Evolutionary conservation across 495 filamentous ascomycete genomes (phyloP), one percentile per base, ranked within the genome.

Genomic region (Clohesyomyces aquaticus): DNA sequence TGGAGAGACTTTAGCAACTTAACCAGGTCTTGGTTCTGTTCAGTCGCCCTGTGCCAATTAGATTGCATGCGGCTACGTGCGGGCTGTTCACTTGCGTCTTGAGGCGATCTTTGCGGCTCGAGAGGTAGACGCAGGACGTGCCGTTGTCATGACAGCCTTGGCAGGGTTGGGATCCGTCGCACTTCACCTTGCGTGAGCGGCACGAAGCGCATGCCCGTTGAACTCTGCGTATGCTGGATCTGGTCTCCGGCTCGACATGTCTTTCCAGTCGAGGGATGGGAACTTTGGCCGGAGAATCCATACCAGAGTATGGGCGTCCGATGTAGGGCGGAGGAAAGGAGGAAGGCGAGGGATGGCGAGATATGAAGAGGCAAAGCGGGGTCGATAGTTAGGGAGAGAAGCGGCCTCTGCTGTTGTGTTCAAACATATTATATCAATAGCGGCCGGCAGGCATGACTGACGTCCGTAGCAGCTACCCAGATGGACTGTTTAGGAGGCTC

Each of bases 141-240:
- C 77, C 76, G 28, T 78, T 79, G 46, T 82, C 79, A 43, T 74
- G 68, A 61, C 85, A 87, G 58, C 85, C 82, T 35, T 78, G 74
- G 56, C 85, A 87, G 48, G 81, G 82, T 60, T 78, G 77, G 18
- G 78, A 81, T 21, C 83, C 84, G 32, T 80, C 80, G 66, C 83
- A 86, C 68, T 84, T 87, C 45, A 82, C 82, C 69, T 87, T 87
- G 22, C 72, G 60, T 61, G 63, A 57, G 16, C 75, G 63, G 55
- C 75, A 77, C n/a, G 28, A 55, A 26, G 70, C 59, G 56, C 75
- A 77, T 3, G 75, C 75, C 25, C 56, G 51, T 23, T 42, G 25
- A 8, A 59, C 56, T 35, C 61, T 61, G 25, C 27, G 26, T 65
- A 51, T 46, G 14, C 26, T 60, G 29, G 16, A 26, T 23, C 43